Evolutionary conservation across 2,329 filamentous ascomycete species (phyloP).

Genomic region (Colletotrichum sp.): DNA sequence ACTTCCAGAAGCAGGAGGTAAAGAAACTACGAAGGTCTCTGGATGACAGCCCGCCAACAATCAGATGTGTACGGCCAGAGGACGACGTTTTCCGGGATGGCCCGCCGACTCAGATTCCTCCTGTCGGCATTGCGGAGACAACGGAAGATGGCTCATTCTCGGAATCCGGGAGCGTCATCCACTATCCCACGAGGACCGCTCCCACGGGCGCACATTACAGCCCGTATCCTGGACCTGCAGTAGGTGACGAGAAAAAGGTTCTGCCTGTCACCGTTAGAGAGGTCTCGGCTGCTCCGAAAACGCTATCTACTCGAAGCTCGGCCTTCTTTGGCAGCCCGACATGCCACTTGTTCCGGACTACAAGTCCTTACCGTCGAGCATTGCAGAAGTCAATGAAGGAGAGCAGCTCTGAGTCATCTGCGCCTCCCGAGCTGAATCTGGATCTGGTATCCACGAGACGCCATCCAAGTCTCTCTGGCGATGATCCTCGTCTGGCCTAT

Average conservation of each 20-base stretch:
- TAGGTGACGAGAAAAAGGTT: not conserved
- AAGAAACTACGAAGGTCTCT: not conserved
- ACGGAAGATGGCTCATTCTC: not conserved
- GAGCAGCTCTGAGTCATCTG: constrained; percentile 3
- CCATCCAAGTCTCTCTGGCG: constrained; percentile 46
- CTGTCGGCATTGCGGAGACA: not conserved
- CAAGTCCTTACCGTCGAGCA: constrained; percentile 61
- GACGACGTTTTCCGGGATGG: constrained; percentile 37
- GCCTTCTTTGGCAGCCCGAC: constrained; percentile 58
- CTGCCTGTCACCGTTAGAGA: not conserved
- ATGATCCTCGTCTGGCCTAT: constrained; percentile 41
- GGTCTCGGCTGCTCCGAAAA: constrained; percentile 26
- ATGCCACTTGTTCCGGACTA: constrained; percentile 56
- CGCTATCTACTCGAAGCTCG: constrained; percentile 47
- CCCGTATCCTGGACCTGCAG: not conserved
- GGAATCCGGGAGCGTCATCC: not conserved
- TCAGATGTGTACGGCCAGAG: constrained; percentile 36
- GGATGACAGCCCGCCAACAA: constrained; percentile 9
- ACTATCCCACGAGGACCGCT: not conserved
- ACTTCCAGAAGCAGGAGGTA: not conserved
- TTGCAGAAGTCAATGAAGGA: constrained; percentile 51
- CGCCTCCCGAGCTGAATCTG: constrained; percentile 32
- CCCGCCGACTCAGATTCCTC: not conserved
- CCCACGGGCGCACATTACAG: not conserved
- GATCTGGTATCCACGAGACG: constrained; percentile 39